Base-by-base conservation (phyloP, 768 basidiomycete species). In the Leccinellum rugosiceps region DNA sequence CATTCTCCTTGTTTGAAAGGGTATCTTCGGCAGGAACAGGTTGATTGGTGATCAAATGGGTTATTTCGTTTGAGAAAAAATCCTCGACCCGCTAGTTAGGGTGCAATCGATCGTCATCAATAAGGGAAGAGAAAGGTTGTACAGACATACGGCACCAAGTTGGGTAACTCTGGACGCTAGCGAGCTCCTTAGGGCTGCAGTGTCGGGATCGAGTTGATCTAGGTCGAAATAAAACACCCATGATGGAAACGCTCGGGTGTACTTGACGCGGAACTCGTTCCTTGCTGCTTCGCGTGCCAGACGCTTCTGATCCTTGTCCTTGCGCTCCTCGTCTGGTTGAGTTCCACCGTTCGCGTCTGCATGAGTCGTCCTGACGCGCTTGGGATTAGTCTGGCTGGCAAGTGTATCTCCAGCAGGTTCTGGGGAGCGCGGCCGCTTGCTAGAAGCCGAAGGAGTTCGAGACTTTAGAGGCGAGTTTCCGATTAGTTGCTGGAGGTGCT, bases 141-240 rank as follows among this genome's bases (percentile, higher is more conserved):
- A 41, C 43, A 15, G 46, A 82, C 92, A 65, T 73, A 98, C 96
- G 59, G 85, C 89, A 60, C 90, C 90, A 60, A 97, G 81, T 43
- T 81, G 80, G 34, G 72, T 64, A 32, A 96, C 84, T 62, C 82
- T 80, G 38, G 77, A 69, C 59, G 79, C 82, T 35, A 92, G 73
- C 19, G 68, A 68, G 52, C 70, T 71, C 64, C 73, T 74, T 47
- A 72, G 70, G 11, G 70, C 63, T 19, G 74, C 72, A 25, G 62
- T 65, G 48, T 72, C 71, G 19, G 74, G 72, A 50, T 77, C 74
- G 30, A 75, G 75, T 43, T 73, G 65, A 63, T 83, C 80, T 58
- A 85, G 72, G 68, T 97, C 94, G 68, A 98, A 88, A 72, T 92
- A 88, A 72, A 98, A 96, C 17, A 78, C 82, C 78, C 88, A 93